These are phyloP conservation scores for Camelina laxa DNA, from an alignment of 345 rosid species.

Conservation along the genomic window DNA sequence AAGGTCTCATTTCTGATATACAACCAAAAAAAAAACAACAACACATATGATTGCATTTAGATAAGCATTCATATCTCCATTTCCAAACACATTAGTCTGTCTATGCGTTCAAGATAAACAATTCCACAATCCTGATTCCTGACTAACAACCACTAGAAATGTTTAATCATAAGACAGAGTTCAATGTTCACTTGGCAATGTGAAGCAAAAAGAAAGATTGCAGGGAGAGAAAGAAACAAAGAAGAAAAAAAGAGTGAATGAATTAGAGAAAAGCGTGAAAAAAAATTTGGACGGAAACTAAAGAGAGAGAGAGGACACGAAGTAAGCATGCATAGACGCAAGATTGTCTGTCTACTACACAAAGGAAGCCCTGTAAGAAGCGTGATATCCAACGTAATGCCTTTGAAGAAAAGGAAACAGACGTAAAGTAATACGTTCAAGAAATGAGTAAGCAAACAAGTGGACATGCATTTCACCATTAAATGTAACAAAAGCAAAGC, in stretches of 20 bases:
- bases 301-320: constrained; percentile 31
- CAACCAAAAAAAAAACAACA: constrained; percentile 11
- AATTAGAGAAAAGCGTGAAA: constrained; percentile 10
- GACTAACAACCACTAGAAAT: background rate
- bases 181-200: constrained; percentile 11
- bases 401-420: constrained; percentile 17
- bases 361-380: background rate
- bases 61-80: constrained; percentile 10
- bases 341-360: too few species aligned
- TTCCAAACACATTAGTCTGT: background rate
- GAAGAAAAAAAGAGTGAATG: background rate
- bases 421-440: constrained; percentile 27
- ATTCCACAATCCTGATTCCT: background rate
- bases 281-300: constrained; percentile 30
- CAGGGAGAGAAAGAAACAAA: constrained; percentile 18
- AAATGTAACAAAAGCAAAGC: background rate
- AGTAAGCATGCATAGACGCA: constrained; percentile 37
- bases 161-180: background rate
- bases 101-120: constrained; percentile 9
- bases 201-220: background rate
- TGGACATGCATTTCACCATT: constrained; percentile 41
- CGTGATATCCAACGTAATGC: constrained; percentile 18
- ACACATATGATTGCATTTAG: background rate
- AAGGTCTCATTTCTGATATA: constrained; percentile 12
- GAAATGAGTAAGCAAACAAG: constrained; percentile 42